Evolutionary conservation across 805 yeast species (phyloP).

Genomic region (Lachancea fermentati): DNA sequence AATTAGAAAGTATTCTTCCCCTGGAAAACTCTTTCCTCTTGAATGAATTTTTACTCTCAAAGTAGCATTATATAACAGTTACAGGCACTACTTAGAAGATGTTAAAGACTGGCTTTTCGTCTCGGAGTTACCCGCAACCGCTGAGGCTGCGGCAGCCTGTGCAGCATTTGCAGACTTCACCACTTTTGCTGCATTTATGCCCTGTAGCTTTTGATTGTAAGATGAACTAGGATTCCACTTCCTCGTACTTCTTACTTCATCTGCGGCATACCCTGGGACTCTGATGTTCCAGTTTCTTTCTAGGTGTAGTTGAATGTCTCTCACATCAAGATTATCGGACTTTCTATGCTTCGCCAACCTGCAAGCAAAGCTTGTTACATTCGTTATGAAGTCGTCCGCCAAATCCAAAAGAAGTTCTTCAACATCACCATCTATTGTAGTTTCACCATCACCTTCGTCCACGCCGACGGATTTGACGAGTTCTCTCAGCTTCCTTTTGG

Average conservation of each 20-base stretch:
- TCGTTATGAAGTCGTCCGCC: conserved; percentile 91
- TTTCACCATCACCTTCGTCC: conserved; percentile 87
- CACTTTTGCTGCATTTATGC: conserved; percentile 25
- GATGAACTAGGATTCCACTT: conserved; percentile 62
- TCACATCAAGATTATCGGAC: conserved; percentile 77
- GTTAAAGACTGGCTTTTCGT: conserved; percentile 5
- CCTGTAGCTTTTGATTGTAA: conserved; percentile 62
- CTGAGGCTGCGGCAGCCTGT: conserved; percentile 6
- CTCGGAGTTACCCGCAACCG: conserved; percentile 3
- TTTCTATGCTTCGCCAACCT: conserved; percentile 92
- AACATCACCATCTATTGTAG: conserved; percentile 90
- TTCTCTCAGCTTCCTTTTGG: conserved; percentile 85
- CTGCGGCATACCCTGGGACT: conserved; percentile 88
- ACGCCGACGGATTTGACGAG: conserved; percentile 75
- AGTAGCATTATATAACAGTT: too few species aligned
- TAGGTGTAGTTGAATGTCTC: conserved; percentile 85
- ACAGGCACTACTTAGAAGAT: too few species aligned
- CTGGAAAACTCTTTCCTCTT: too few species aligned
- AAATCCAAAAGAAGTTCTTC: conserved; percentile 85
- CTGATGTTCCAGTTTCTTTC: conserved; percentile 94
- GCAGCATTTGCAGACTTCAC: conserved; percentile 9
- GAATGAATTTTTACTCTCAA: too few species aligned
- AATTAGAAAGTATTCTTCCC: too few species aligned
- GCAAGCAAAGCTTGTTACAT: conserved; percentile 91
- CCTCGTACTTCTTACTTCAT: conserved; percentile 75